Base-by-base conservation (phyloP, 2,329 filamentous ascomycete species). In the Exophiala spinifera region DNA sequence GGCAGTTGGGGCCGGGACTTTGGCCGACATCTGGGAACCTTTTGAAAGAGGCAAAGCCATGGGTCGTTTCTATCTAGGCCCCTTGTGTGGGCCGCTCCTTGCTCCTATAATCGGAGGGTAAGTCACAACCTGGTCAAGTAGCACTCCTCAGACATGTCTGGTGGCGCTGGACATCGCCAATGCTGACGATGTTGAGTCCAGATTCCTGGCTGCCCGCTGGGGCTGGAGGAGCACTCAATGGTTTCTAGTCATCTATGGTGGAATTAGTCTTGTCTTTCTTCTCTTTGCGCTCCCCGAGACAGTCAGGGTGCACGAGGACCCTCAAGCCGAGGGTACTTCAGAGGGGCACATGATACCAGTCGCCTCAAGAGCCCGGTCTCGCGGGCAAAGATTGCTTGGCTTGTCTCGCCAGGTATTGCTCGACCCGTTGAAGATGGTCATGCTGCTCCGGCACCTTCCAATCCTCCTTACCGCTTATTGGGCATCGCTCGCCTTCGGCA, bases 1-100 rank as follows among this genome's bases (percentile, higher is more conserved):
- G 68, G 86, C 89, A 7, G 88, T 94, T 7, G 89, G 89, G 3
- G 88, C 88, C 1, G 89, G 89, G 4, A 91, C 89, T 2, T 88
- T 94, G 55, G 85, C 89, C 42, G 89, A 94, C 66, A 77, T 92
- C 13, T 95, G 88, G 86, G 86, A 89, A 60, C 71, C 83, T 0
- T 78, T 75, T 44, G 85, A 92, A 67, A 77, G 89, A 46, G 89
- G 89, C 2, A 76, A 75, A 13, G 89, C 89, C n/a, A 94, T 94
- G 88, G 83, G 87, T 2, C 78, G 88, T 37, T 94, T 92, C 70
- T 94, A 91, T 63, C 78, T 94, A 0, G 89, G 89, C 0, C 89
- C 89, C 0, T 71, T 94, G 6, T 79, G 84, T 46, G 89, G 88
- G 0, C 89, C 89, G 0, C 71, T 94, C 13, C 69, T 92, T 4